Evolutionary conservation across 129 eudicot genomes (phyloP).

Genomic region (Flaveria sonorensis): DNA sequence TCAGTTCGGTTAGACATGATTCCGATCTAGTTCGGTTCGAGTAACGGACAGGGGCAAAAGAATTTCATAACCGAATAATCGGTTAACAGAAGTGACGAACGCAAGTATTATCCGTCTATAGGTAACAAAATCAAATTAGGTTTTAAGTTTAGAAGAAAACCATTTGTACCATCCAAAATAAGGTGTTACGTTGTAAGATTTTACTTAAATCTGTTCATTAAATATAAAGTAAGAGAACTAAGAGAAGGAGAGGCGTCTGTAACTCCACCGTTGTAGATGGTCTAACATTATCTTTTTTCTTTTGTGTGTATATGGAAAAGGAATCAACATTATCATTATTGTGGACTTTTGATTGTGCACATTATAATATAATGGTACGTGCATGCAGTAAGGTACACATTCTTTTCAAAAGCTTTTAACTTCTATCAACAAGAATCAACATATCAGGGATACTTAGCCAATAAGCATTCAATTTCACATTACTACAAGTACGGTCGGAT

Average conservation of each 20-base stretch:
- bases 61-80: no score
- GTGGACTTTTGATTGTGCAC: background rate
- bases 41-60: no score
- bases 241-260: no score
- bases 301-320: background rate
- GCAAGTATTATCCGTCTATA: no score
- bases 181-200: background rate
- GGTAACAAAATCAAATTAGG: background rate
- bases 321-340: background rate
- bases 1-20: no score
- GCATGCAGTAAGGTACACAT: conserved; percentile 16
- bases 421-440: conserved; percentile 19
- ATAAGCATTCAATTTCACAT: conserved; percentile 26
- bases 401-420: conserved; percentile 26
- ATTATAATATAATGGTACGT: background rate
- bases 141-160: background rate
- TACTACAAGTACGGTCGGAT: background rate
- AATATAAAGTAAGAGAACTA: background rate
- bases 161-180: background rate
- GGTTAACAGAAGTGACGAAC: no score
- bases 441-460: conserved; percentile 29
- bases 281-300: background rate
- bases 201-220: background rate
- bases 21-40: no score
- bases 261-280: no score